Conservation (phyloP, 768 basidiomycete species). For the Pulveroboletus sp. region DNA sequence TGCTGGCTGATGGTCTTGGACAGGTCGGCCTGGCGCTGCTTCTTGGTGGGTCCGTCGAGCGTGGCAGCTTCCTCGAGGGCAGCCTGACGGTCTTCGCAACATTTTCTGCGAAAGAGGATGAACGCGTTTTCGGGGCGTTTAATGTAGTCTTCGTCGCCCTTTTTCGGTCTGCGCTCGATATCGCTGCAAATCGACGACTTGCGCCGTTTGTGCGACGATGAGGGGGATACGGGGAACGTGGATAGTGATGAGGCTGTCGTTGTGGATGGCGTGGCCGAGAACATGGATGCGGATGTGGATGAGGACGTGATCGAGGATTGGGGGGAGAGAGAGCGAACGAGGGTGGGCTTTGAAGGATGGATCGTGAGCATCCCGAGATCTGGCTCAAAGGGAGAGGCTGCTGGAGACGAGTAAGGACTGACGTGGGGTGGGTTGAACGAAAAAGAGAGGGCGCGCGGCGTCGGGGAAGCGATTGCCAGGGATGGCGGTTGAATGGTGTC, state of each 20-base stretch:
- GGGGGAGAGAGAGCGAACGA: slow-evolving; percentile 43
- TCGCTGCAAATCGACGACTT: slow-evolving; percentile 48
- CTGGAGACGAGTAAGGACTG: slow-evolving; percentile 67
- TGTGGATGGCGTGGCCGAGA: slow-evolving; percentile 37
- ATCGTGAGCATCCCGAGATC: slow-evolving; percentile 49
- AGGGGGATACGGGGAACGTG: slow-evolving; percentile 31
- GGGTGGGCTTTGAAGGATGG: slow-evolving; percentile 37
- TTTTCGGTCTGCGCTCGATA: slow-evolving; percentile 48
- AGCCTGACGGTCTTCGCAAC: slow-evolving; percentile 68
- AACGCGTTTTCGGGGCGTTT: slow-evolving; percentile 84
- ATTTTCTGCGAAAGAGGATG: slow-evolving; percentile 79
- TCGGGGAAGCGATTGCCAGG: slow-evolving; percentile 57
- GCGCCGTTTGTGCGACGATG: slow-evolving; percentile 47
- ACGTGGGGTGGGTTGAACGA: slow-evolving; percentile 35
- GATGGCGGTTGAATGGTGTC: slow-evolving; percentile 57
- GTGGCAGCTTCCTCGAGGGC: slow-evolving; percentile 46
- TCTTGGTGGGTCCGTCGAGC: slow-evolving; percentile 50
- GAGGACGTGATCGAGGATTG: slow-evolving; percentile 25
- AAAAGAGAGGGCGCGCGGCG: slow-evolving; percentile 51
- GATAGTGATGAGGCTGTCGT: slow-evolving; percentile 31
- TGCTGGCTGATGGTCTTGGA: slow-evolving; percentile 81
- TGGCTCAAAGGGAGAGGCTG: slow-evolving; percentile 71
- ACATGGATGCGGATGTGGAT: slow-evolving; percentile 38
- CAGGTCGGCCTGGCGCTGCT: slow-evolving; percentile 74
- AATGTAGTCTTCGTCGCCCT: slow-evolving; percentile 82